Conservation (phyloP, 208 protist species). For the Acanthamoeba lenticulata region DNA sequence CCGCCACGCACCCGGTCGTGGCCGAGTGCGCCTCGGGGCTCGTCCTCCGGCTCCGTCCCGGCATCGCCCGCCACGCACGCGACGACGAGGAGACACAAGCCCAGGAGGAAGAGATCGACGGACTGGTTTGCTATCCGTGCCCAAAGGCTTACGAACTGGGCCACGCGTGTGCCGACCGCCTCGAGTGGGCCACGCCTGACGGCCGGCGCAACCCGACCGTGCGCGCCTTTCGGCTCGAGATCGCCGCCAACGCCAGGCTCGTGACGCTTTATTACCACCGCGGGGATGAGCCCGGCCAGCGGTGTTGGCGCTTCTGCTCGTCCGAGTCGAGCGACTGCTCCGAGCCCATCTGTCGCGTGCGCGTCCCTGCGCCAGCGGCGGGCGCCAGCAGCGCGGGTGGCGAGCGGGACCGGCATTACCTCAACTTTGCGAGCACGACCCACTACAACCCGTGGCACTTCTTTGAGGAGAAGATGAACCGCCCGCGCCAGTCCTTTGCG, state of each 20-base stretch:
- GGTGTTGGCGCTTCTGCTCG: background rate
- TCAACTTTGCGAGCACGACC: background rate
- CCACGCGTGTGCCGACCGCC: background rate
- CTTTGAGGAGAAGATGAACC: conserved; percentile 24
- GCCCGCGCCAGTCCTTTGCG: background rate
- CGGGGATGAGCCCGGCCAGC: no score
- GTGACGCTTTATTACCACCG: background rate
- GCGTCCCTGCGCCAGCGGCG: background rate
- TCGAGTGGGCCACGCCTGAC: background rate
- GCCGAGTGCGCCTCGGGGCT: conserved; percentile 36
- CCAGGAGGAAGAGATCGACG: no score
- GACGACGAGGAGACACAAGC: background rate
- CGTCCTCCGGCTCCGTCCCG: background rate
- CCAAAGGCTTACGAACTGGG: background rate
- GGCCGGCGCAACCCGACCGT: background rate
- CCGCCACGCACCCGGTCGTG: background rate
- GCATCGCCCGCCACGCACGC: background rate
- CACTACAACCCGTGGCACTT: conserved; percentile 56
- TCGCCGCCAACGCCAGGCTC: background rate
- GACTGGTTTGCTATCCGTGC: background rate
- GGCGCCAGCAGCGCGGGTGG: background rate
- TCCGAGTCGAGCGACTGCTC: conserved; percentile 29
- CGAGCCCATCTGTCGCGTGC: background rate
- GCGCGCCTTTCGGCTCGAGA: background rate
- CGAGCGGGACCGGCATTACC: background rate